Evolutionary conservation across 2,329 filamentous ascomycete species (phyloP).

Genomic region (Neofusicoccum parvum): DNA sequence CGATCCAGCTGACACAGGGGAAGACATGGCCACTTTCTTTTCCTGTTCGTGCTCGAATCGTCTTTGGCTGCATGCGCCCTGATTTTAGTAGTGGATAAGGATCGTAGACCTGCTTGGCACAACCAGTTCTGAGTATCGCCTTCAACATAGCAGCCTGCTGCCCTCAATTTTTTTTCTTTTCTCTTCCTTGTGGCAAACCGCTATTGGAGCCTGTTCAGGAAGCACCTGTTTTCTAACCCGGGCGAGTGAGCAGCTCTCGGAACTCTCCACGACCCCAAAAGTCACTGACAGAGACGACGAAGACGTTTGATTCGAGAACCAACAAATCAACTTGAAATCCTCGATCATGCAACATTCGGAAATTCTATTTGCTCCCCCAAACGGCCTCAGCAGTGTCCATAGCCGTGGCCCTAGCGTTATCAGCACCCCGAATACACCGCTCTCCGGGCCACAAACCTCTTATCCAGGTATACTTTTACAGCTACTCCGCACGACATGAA

Average conservation of each 20-base stretch:
- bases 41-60: too few species aligned
- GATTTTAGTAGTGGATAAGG: too few species aligned
- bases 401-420: neutral
- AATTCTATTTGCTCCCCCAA: neutral
- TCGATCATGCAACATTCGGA: neutral
- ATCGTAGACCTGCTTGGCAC: too few species aligned
- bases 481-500: too few species aligned
- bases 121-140: too few species aligned
- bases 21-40: neutral
- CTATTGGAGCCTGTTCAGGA: too few species aligned
- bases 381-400: neutral
- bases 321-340: neutral
- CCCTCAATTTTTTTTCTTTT: too few species aligned
- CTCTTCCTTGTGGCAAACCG: too few species aligned
- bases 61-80: too few species aligned
- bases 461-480: neutral
- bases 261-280: neutral
- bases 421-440: neutral
- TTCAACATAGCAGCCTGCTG: too few species aligned
- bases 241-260: neutral
- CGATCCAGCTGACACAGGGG: conserved; percentile 1
- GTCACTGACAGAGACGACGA: neutral
- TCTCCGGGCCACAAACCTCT: neutral
- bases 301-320: neutral
- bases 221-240: too few species aligned